A percentile compares a stretch with the other conserved stretches of the same genome.
These are phyloP conservation scores for Rosa multiflora DNA, from an alignment of 306 rosid species.

Conservation along the genomic window DNA sequence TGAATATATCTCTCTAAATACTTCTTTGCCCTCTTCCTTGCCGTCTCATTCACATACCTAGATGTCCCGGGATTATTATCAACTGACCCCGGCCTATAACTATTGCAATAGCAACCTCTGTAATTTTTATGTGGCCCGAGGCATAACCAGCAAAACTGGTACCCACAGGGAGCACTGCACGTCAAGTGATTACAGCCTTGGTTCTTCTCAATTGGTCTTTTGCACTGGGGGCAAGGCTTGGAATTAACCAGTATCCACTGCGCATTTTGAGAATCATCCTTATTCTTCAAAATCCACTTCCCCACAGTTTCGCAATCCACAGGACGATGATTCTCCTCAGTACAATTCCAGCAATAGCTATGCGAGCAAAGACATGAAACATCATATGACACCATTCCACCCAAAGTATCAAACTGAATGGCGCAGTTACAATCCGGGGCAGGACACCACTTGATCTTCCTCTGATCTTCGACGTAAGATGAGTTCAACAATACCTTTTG, in stretches of 20 bases:
- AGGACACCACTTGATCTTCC: conserved; percentile 16
- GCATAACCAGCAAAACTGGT: conserved; percentile 4
- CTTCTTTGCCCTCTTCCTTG: neutral
- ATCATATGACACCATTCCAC: neutral
- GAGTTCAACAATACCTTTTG: neutral
- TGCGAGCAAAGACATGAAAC: conserved; percentile 2
- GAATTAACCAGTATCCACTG: neutral
- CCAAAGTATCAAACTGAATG: neutral
- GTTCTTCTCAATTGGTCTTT: conserved; percentile 1
- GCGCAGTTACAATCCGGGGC: conserved; percentile 1
- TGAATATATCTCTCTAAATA: neutral
- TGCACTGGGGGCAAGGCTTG: conserved; percentile 11
- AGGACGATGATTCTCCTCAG: conserved; percentile 7
- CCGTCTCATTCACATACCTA: neutral
- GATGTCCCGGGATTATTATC: neutral
- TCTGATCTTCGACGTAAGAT: neutral
- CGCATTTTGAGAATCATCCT: neutral
- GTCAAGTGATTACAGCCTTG: neutral
- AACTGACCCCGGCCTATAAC: neutral
- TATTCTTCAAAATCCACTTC: conserved; percentile 10
- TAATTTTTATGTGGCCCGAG: neutral
- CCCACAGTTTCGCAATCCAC: neutral
- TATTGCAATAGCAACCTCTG: neutral
- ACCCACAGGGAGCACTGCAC: neutral
- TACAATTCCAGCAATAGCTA: conserved; percentile 8